A percentile compares a stretch with the other conserved stretches of the same genome.
These are phyloP conservation scores for Dictyophora rubrovolvata DNA, from an alignment of 768 basidiomycete species.

Conservation along the genomic window DNA sequence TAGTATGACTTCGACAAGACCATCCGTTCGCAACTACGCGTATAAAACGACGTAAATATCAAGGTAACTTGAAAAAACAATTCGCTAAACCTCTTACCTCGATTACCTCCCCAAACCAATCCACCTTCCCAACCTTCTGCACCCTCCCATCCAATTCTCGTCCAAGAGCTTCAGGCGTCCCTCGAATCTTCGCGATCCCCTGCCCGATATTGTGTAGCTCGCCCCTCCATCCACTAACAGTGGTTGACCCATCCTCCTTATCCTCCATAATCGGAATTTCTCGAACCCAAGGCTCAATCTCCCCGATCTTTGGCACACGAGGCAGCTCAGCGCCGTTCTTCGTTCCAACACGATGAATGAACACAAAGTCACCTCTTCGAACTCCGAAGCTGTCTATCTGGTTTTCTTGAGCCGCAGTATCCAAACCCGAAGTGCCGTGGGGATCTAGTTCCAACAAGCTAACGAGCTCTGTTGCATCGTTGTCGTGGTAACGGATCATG, in stretches of 20 bases:
- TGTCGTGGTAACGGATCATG: slow-evolving; percentile 47
- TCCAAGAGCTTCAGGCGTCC: slow-evolving; percentile 23
- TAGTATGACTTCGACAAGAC: slow-evolving; percentile 61
- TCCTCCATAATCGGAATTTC: slow-evolving; percentile 38
- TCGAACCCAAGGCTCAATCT: slow-evolving; percentile 71
- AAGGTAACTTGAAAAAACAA: background rate
- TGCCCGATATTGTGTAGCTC: slow-evolving; percentile 59
- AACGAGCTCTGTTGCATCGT: slow-evolving; percentile 47
- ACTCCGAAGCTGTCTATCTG: slow-evolving; percentile 63
- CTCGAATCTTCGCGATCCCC: slow-evolving; percentile 39
- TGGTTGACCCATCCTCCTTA: slow-evolving; percentile 29
- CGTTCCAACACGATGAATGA: slow-evolving; percentile 59
- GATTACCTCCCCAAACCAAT: slow-evolving; percentile 85
- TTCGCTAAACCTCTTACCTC: slow-evolving; percentile 34
- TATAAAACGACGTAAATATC: slow-evolving; percentile 10
- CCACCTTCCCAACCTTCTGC: slow-evolving; percentile 32
- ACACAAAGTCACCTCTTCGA: slow-evolving; percentile 73
- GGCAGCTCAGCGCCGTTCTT: slow-evolving; percentile 65
- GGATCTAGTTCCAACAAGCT: slow-evolving; percentile 85
- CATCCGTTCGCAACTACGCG: slow-evolving; percentile 59
- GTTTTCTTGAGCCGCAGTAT: slow-evolving; percentile 29
- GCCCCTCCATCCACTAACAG: slow-evolving; percentile 57
- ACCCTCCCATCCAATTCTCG: slow-evolving; percentile 29
- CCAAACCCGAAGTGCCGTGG: slow-evolving; percentile 54
- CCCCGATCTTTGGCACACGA: slow-evolving; percentile 74